These are phyloP conservation scores for Schizochytrium sp. DNA, from an alignment of 108 stramenopile species.

Conservation along the genomic window DNA sequence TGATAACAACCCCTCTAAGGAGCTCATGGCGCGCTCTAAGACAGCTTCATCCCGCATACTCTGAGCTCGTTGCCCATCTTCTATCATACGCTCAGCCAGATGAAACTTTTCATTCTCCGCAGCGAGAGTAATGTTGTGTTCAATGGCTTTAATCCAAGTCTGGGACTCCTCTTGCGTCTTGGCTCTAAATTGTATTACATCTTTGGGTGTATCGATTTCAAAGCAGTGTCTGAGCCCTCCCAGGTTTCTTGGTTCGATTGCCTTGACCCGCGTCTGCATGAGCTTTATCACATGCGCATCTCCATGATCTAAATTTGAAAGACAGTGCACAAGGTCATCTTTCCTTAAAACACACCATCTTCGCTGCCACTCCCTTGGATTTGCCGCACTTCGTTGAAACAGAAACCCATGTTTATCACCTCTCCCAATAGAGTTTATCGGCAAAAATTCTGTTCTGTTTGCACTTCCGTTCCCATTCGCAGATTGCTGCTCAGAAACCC, in stretches of 20 bases:
- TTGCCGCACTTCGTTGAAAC: constrained; percentile 48
- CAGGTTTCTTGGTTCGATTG: constrained; percentile 4
- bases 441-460: neutral
- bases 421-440: constrained; percentile 28
- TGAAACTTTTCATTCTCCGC: constrained; percentile 17
- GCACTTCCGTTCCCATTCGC: neutral
- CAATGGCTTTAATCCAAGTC: constrained; percentile 38
- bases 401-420: constrained; percentile 39
- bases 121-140: neutral
- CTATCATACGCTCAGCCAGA: constrained; percentile 52
- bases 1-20: constrained; percentile 24
- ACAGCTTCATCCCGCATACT: constrained; percentile 20
- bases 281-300: constrained; percentile 27
- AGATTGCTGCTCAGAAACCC: neutral
- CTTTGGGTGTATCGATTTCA: constrained; percentile 40
- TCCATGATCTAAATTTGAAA: constrained; percentile 41
- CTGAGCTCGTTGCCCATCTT: constrained; percentile 26
- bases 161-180: constrained; percentile 22
- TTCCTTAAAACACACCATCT: constrained; percentile 30
- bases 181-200: constrained; percentile 34
- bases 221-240: constrained; percentile 59
- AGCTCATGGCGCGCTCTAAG: neutral
- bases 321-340: constrained; percentile 34
- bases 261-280: constrained; percentile 24
- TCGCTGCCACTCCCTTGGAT: constrained; percentile 58